A percentile compares a stretch with the other conserved stretches of the same genome.
Conservation (phyloP, 129 eudicot genomes). For the Deinandra increscens region DNA sequence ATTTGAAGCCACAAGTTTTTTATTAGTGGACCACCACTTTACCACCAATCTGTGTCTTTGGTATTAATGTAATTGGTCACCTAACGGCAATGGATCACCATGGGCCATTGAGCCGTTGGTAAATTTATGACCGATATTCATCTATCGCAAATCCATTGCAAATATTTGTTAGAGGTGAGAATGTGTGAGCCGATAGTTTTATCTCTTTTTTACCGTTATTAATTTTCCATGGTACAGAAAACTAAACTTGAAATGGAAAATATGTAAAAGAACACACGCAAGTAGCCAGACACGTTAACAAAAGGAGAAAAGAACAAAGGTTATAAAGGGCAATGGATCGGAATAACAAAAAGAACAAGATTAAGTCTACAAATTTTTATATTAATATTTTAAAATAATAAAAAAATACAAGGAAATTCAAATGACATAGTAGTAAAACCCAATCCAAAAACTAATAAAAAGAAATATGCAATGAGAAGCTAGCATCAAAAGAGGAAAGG, state of each 20-base stretch:
- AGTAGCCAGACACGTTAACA: conserved; percentile 6
- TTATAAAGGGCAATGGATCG: conserved; percentile 22
- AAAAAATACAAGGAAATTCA: no score
- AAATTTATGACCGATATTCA: no score
- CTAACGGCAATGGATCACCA: no score
- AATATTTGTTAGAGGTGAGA: no score
- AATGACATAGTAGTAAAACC: not conserved
- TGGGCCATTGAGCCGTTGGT: no score
- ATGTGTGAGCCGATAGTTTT: no score
- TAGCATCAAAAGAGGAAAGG: conserved; percentile 31
- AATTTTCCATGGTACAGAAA: not conserved
- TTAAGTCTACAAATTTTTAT: not conserved
- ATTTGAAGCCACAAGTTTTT: no score
- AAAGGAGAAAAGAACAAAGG: conserved; percentile 15
- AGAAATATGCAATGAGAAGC: conserved; percentile 17
- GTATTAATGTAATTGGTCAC: no score
- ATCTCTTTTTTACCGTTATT: not conserved
- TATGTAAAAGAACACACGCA: not conserved
- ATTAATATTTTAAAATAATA: not conserved
- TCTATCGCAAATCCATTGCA: no score
- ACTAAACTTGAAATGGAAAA: not conserved
- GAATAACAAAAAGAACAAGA: conserved; percentile 21
- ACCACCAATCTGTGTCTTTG: no score
- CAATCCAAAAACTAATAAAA: conserved; percentile 13
- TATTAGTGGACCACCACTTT: no score